Evolutionary conservation across 2,329 filamentous ascomycete species (phyloP).

Genomic region (Curvularia lunata): DNA sequence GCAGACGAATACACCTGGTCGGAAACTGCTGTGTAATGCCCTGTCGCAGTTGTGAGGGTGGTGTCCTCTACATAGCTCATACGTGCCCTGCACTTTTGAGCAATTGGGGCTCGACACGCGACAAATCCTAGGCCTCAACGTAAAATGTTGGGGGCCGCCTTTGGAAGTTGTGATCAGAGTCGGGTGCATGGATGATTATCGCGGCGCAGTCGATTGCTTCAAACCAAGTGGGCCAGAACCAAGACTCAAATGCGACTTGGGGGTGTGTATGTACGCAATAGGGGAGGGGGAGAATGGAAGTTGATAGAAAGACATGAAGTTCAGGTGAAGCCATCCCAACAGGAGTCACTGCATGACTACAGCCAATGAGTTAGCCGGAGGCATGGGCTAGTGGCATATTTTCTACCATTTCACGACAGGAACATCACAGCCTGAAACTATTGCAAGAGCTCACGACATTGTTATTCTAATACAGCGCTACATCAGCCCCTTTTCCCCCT

Average conservation of each 20-base stretch:
- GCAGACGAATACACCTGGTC: constrained; percentile 8
- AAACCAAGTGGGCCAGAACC: constrained; percentile 3
- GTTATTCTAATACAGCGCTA: constrained; percentile 4
- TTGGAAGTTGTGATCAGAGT: constrained; percentile 5
- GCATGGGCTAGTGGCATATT: constrained; percentile 12
- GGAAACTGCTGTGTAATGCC: constrained; percentile 9
- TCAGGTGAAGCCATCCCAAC: constrained; percentile 7
- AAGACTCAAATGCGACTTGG: neutral
- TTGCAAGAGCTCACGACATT: constrained; percentile 3
- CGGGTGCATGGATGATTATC: constrained; percentile 6
- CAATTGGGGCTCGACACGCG: constrained; percentile 15
- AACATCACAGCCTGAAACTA: constrained; percentile 19
- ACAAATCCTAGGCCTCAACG: neutral
- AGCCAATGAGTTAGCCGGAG: constrained; percentile 19
- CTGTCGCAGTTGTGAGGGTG: constrained; percentile 1
- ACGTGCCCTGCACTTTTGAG: constrained; percentile 12
- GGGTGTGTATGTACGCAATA: constrained; percentile 4
- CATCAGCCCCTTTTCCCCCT: neutral
- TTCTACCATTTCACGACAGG: constrained; percentile 17
- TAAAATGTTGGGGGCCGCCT: constrained; percentile 10
- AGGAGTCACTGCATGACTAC: constrained; percentile 11
- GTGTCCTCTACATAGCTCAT: constrained; percentile 1
- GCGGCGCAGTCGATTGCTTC: constrained; percentile 5
- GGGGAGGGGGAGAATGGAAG: neutral
- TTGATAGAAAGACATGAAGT: constrained; percentile 20